Evolutionary conservation across 495 filamentous ascomycete species (phyloP), one percentile per base, ranked within the genome.

Genomic region (Aspergillus homomorphus): DNA sequence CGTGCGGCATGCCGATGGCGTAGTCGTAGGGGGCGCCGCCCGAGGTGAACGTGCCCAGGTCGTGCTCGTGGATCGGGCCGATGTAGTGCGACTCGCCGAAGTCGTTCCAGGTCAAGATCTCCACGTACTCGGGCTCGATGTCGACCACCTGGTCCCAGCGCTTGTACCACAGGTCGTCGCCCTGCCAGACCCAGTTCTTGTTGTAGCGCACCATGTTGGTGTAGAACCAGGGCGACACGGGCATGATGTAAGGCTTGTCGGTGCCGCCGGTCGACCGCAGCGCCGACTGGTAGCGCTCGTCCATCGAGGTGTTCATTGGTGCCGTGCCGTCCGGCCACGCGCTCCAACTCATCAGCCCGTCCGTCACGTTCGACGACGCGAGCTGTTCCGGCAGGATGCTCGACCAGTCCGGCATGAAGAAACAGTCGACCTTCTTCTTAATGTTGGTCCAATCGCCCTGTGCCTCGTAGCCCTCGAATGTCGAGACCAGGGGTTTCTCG

Each of bases 41-140:
- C 3, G 82, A 75, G 8, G 77, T 73, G 6, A 73, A 70, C 0
- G 73, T 48, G 6, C 72, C 64, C 23, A 80, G 74, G 26, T 58
- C 61, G 4, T 61, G 48, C 5, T 60, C 59, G 38, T 77, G 68
- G 8, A 84, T 73, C 0, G 82, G 82, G 28, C 84, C 85, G 54
- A 92, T 85, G 65, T 92, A 90, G 72, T 88, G 87, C 1, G 84
- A 87, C 69, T 92, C 89, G 30, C 87, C 88, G 54, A 80, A 90
- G 67, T 91, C 88, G 56, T 91, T 91, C 88, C 89, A 89, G 62
- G 74, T 72, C 18, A 77, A 68, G 49, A 83, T 76, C 69, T 75
- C 69, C 21, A 92, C 81, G 60, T 82, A 86, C 24, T 86, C 79
- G 0, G 89, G 87, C 49, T 82, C 66, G 0, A 91, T 61, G 14